Evolutionary conservation across 176 grass and related monocot species (phyloP), one percentile per base, ranked within the genome.

Genomic region (Zoysia japonica): DNA sequence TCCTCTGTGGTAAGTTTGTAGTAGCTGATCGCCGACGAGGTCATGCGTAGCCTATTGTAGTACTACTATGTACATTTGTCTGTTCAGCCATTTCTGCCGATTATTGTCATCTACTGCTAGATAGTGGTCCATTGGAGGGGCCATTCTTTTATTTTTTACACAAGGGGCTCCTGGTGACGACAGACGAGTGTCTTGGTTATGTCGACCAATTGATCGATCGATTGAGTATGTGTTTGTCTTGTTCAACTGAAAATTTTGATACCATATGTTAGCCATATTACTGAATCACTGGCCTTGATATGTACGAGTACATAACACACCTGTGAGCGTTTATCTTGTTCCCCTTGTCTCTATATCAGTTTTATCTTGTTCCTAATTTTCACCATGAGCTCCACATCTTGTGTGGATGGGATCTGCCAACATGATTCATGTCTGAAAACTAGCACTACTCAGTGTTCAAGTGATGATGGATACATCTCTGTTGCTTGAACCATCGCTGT

Each of bases 1-100:
- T 12, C 11, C 76, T 54, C 72, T 17, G 52, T 6, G 62, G 78
- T 85, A 85, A 85, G 87, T 71, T 89, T 72, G 74, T 48, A 57
- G 54, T 63, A 71, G 71, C 19, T 77, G 61, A 81, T 48, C 14
- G 48, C 67, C 72, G 82, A 77, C 40, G 76, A 80, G 40, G 40
- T 83, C 48, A 56, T 51, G 6, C 41, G 28, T 61, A 61, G 2
- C 77, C 35, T 74, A 56, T 67, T 67, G 72, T 72, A 77, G 38
- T 83, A 11, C 28, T 0, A 54, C 53, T n/a, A 37, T 88, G 86
- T 76, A 65, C 65, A 84, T 74, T 56, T 80, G 65, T 81, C 82
- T 81, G 57, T 71, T 60, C 44, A 85, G 67, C 49, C 72, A 82
- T 85, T 61, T 59, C 77, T 80, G 54, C 72, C 10, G 57, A 77